phyloP scores from a whole-genome alignment of 2,329 filamentous ascomycete genomes.

The Pestalotiopsis sp. region DNA sequence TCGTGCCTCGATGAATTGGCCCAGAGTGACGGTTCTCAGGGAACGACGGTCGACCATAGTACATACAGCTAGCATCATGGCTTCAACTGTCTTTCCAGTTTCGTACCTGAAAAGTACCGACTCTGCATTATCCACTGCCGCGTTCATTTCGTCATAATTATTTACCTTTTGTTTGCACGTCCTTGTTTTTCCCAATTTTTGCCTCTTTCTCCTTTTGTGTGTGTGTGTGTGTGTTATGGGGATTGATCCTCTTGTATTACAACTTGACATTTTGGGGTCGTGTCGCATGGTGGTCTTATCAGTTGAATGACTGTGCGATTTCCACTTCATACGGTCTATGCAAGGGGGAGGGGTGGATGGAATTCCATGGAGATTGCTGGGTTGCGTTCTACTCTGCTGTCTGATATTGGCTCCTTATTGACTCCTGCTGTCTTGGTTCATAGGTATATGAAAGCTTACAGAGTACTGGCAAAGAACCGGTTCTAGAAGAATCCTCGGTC shows the following conservation, averaged over 20 bases:
- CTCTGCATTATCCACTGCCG: background rate
- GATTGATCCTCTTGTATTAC: background rate
- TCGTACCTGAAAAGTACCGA: background rate
- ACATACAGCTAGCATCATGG: background rate
- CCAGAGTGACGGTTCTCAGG: background rate
- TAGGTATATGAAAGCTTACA: no score
- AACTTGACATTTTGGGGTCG: background rate
- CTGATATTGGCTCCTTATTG: background rate
- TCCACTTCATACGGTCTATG: background rate
- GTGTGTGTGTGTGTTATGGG: background rate
- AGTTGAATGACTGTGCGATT: background rate
- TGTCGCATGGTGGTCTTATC: slow-evolving; percentile 7
- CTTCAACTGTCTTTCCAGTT: background rate
- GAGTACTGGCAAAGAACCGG: background rate
- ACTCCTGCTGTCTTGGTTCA: slow-evolving; percentile 9
- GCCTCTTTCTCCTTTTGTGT: background rate
- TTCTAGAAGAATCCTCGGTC: slow-evolving; percentile 6
- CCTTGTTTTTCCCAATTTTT: background rate
- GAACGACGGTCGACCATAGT: background rate
- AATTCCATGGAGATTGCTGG: background rate
- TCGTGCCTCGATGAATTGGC: slow-evolving; percentile 8
- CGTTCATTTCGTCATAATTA: background rate
- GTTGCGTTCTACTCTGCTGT: background rate
- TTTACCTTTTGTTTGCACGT: background rate
- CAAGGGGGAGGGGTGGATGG: background rate